Evolutionary conservation across 1,139 yeast species (phyloP).

Genomic region (Scheffersomyces stambukii): DNA sequence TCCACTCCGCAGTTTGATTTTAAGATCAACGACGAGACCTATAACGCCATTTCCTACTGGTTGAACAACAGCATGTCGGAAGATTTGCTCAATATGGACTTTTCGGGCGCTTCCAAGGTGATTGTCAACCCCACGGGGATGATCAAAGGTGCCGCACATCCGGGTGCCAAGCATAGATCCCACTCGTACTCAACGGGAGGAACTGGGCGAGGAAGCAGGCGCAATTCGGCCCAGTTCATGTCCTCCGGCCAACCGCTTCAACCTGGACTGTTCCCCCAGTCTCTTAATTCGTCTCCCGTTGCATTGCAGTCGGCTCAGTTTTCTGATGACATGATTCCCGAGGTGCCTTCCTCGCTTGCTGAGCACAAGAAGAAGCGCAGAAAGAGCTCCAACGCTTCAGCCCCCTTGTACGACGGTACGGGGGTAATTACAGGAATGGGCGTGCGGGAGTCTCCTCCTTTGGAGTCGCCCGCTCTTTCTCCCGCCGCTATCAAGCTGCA

Average conservation of each 20-base stretch:
- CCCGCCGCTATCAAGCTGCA: constrained; percentile 10
- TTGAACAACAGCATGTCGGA: too few relatives aligned
- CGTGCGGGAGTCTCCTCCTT: too few relatives aligned
- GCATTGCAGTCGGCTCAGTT: constrained; percentile 5
- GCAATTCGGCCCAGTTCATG: constrained; percentile 9
- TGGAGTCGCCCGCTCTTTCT: constrained; percentile 7
- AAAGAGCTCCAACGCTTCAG: too few relatives aligned
- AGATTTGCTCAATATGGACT: too few relatives aligned
- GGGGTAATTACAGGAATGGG: too few relatives aligned
- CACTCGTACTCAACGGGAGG: constrained; percentile 8
- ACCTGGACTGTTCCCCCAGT: constrained; percentile 3
- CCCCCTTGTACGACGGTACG: too few relatives aligned
- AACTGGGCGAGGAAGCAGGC: constrained; percentile 5
- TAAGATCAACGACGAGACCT: constrained; percentile 4
- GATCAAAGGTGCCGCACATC: constrained; percentile 2
- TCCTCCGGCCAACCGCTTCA: constrained; percentile 3
- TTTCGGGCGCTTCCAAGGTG: constrained; percentile 2
- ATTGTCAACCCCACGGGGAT: constrained; percentile 6
- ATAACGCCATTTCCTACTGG: too few relatives aligned
- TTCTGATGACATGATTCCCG: constrained; percentile 2
- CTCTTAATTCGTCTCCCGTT: constrained; percentile 8
- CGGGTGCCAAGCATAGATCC: constrained; percentile 5
- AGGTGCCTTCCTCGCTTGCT: background rate
- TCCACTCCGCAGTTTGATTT: constrained; percentile 12
- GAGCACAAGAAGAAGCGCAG: constrained; percentile 9